phyloP scores from a whole-genome alignment of 2,329 filamentous ascomycete genomes.

The Curvularia lunata region DNA sequence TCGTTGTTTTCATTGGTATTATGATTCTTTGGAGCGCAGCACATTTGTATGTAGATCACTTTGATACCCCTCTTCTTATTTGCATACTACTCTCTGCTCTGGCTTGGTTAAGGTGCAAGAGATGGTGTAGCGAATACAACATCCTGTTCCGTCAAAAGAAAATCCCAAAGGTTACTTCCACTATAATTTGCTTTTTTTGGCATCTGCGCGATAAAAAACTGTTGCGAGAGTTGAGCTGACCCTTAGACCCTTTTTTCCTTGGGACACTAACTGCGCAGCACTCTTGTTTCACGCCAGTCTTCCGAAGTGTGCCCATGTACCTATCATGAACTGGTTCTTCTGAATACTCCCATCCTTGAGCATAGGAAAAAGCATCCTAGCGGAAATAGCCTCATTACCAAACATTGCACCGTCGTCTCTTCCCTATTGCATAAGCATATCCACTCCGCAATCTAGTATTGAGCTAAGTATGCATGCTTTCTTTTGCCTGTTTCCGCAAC shows the following conservation, averaged over 20 bases:
- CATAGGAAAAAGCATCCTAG: not conserved
- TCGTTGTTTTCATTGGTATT: not conserved
- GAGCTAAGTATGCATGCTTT: not conserved
- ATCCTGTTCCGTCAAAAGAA: not conserved
- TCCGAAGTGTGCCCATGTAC: not conserved
- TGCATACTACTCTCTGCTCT: not conserved
- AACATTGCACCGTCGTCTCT: not conserved
- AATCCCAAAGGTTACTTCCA: not conserved
- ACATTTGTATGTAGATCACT: slow-evolving; percentile 14
- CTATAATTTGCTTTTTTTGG: not conserved
- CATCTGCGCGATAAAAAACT: not conserved
- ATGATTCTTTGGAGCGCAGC: not conserved
- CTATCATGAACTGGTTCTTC: not conserved
- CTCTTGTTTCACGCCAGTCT: not conserved
- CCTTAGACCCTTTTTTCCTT: not conserved
- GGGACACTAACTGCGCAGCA: not conserved
- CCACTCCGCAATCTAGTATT: not conserved
- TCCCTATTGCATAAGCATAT: not conserved
- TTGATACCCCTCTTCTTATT: slow-evolving; percentile 22
- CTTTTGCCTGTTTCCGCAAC: too few species aligned
- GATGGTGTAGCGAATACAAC: slow-evolving; percentile 1
- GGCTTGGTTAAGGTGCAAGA: not conserved
- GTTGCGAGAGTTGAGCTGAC: not conserved
- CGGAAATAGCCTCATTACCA: not conserved
- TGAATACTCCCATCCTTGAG: not conserved